phyloP scores from a whole-genome alignment of 116 monocot genomes.

The Zostera marina region DNA sequence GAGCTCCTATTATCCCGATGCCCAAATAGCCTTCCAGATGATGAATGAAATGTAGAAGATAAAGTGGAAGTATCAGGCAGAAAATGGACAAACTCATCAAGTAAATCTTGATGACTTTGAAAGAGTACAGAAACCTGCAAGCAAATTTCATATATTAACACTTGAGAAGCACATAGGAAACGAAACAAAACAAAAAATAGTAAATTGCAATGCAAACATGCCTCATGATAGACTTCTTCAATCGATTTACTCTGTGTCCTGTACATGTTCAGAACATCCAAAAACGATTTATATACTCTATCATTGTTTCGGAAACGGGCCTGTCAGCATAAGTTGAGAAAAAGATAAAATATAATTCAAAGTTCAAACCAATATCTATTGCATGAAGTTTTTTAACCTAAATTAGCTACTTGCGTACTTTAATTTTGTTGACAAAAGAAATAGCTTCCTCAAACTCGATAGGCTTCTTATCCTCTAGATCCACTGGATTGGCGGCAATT shows the following conservation, averaged over 20 bases:
- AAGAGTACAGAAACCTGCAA: slow-evolving; percentile 57
- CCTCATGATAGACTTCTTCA: slow-evolving; percentile 50
- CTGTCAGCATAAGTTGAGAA: slow-evolving; percentile 8
- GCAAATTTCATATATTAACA: not conserved
- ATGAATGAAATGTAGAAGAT: slow-evolving; percentile 19
- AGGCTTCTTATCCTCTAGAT: slow-evolving; percentile 57
- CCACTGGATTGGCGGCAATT: slow-evolving; percentile 25
- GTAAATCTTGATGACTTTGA: slow-evolving; percentile 61
- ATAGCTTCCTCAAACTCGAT: slow-evolving; percentile 78
- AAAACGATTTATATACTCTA: slow-evolving; percentile 53
- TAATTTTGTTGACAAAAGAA: slow-evolving; percentile 74
- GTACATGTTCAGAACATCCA: slow-evolving; percentile 60
- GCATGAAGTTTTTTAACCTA: not conserved
- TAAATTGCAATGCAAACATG: slow-evolving; percentile 6
- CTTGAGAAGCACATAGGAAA: too few relatives aligned
- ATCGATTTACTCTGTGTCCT: slow-evolving; percentile 44
- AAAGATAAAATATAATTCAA: not conserved
- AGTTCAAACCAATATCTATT: not conserved
- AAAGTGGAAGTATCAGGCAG: slow-evolving; percentile 37
- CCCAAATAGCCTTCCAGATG: slow-evolving; percentile 24
- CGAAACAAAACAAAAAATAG: not conserved
- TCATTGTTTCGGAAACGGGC: slow-evolving; percentile 48
- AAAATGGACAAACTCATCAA: slow-evolving; percentile 79
- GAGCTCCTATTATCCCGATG: slow-evolving; percentile 54
- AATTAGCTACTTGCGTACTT: slow-evolving; percentile 13